These are phyloP conservation scores for Discostella stelligera DNA, from an alignment of 352 stramenopile genomes.

Conservation along the genomic window DNA sequence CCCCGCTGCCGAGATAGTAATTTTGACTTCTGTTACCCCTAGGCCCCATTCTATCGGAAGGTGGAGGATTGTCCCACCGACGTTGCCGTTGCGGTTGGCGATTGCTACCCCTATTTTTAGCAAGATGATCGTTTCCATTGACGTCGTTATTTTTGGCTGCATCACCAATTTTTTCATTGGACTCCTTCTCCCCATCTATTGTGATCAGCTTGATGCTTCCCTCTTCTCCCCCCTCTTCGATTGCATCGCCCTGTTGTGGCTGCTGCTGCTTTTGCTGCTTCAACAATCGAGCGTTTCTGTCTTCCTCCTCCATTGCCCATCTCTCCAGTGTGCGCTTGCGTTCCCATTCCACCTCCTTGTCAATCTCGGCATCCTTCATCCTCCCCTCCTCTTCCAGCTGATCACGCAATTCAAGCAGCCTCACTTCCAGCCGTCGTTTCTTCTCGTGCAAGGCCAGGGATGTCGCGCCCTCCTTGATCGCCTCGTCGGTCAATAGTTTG, in stretches of 20 bases:
- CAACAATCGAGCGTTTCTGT: not conserved
- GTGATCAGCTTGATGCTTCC: conserved; percentile 32
- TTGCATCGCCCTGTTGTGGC: conserved; percentile 18
- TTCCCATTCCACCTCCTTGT: conserved; percentile 58
- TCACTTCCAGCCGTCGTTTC: conserved; percentile 67
- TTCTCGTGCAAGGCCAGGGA: conserved; percentile 58
- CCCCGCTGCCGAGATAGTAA: not conserved
- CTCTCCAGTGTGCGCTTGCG: conserved; percentile 38
- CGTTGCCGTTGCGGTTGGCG: conserved; percentile 1
- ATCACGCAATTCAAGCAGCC: conserved; percentile 70
- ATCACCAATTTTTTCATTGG: conserved; percentile 7
- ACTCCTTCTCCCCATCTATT: conserved; percentile 1
- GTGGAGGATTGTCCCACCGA: conserved; percentile 20
- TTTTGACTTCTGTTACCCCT: not conserved
- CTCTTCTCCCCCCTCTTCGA: not conserved
- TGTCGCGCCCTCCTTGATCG: conserved; percentile 28
- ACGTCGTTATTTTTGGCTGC: not conserved
- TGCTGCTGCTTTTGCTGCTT: not conserved
- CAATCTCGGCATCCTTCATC: conserved; percentile 60
- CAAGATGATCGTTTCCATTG: conserved; percentile 1
- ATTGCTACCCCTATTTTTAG: conserved; percentile 12
- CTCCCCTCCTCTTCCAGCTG: conserved; percentile 61
- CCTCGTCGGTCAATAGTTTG: conserved; percentile 48
- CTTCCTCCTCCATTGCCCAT: conserved; percentile 25
- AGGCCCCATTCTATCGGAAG: conserved; percentile 11